Evolutionary conservation across 805 yeast species (phyloP).

Genomic region (Wickerhamomyces bovis): DNA sequence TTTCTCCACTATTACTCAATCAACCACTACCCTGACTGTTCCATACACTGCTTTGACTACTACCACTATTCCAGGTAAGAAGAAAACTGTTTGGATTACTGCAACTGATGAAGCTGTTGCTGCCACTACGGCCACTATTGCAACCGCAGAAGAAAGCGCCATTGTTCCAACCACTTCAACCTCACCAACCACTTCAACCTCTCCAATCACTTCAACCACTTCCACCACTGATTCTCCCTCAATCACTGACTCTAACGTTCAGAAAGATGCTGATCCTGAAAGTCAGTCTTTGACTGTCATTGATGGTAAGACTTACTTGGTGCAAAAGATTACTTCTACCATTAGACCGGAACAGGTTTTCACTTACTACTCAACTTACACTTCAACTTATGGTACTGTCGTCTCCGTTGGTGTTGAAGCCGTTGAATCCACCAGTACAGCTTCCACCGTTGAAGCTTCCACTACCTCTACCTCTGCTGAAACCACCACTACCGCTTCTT

Average conservation of each 20-base stretch:
- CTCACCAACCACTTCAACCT: constrained; percentile 1
- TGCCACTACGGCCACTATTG: background rate
- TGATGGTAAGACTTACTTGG: constrained; percentile 23
- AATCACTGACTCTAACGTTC: constrained; percentile 3
- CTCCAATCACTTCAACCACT: constrained; percentile 3
- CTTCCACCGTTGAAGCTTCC: constrained; percentile 3
- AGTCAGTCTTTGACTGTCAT: constrained; percentile 12
- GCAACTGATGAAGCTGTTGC: constrained; percentile 14
- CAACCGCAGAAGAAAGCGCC: no score
- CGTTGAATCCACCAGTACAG: constrained; percentile 3
- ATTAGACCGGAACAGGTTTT: constrained; percentile 21
- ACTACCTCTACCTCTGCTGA: constrained; percentile 6
- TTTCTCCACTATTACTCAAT: constrained; percentile 12
- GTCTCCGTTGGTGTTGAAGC: constrained; percentile 17
- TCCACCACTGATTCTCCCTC: constrained; percentile 1
- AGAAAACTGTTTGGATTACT: constrained; percentile 22
- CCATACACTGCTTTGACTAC: constrained; percentile 19
- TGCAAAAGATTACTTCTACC: constrained; percentile 19
- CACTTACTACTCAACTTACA: constrained; percentile 12
- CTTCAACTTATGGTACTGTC: constrained; percentile 17
- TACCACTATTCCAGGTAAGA: constrained; percentile 18
- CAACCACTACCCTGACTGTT: constrained; percentile 17
- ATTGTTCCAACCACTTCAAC: constrained; percentile 3
- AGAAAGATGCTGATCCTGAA: constrained; percentile 4
- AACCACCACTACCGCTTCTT: background rate